Evolutionary conservation across 2,329 filamentous ascomycete genomes (phyloP).

Genomic region (Albifimbria verrucaria): DNA sequence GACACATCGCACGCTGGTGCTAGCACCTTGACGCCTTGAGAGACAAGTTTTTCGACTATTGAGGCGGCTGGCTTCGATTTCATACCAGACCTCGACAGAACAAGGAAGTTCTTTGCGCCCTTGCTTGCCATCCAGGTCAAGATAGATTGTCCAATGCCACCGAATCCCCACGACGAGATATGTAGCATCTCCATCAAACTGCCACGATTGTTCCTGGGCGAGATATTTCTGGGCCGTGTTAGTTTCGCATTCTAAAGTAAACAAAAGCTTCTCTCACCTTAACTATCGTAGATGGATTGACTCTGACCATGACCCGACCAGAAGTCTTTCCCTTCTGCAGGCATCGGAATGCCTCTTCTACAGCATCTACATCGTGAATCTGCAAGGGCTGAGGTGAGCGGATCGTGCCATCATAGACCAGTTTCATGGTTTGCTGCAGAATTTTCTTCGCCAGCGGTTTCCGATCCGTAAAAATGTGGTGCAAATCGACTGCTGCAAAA

Average conservation of each 20-base stretch:
- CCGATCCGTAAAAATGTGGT: constrained; percentile 1
- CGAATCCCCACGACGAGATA: constrained; percentile 20
- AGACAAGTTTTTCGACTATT: constrained; percentile 9
- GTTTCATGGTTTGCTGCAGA: constrained; percentile 7
- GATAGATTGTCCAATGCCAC: constrained; percentile 17
- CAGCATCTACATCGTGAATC: not conserved
- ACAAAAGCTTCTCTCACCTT: not conserved
- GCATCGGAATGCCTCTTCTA: constrained; percentile 10
- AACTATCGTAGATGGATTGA: not conserved
- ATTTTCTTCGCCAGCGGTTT: not conserved
- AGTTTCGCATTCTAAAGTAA: not conserved
- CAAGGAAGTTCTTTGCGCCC: constrained; percentile 21
- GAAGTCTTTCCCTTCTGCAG: constrained; percentile 12
- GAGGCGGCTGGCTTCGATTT: constrained; percentile 10
- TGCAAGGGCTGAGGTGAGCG: not conserved
- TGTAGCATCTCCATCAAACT: not conserved
- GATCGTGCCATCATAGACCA: constrained; percentile 9
- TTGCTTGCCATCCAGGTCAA: constrained; percentile 12
- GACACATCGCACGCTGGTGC: constrained; percentile 12
- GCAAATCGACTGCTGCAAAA: constrained; percentile 14
- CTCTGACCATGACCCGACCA: constrained; percentile 3
- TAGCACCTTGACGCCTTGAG: constrained; percentile 7
- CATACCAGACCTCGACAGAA: constrained; percentile 23
- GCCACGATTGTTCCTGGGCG: not conserved
- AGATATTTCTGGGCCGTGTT: no score